These are phyloP conservation scores for Cichorium intybus DNA, from an alignment of 140 eudicot species.

Conservation along the genomic window DNA sequence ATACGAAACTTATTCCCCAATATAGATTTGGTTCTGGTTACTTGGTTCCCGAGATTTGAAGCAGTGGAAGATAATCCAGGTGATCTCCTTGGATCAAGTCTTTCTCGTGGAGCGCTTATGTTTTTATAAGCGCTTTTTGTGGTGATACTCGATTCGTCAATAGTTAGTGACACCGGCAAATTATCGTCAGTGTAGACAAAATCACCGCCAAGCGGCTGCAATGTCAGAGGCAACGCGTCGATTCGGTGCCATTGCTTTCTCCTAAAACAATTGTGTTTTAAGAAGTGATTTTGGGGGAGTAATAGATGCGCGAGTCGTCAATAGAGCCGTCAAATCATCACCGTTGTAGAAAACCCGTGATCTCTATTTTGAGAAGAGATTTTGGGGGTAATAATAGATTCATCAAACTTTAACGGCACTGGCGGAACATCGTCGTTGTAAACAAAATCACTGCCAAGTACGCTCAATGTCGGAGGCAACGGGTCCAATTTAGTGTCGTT, in stretches of 20 bases:
- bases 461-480: conserved; percentile 21
- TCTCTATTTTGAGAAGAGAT: neutral
- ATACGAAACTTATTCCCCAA: neutral
- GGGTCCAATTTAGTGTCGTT: conserved; percentile 19
- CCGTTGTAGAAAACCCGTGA: neutral
- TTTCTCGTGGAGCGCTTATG: conserved; percentile 1
- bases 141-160: neutral
- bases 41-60: neutral
- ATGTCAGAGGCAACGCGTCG: neutral
- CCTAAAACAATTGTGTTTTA: neutral
- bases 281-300: neutral
- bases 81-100: conserved; percentile 12
- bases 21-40: neutral
- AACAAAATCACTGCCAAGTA: neutral
- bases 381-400: neutral
- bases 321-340: neutral
- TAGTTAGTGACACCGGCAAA: neutral
- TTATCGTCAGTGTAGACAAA: neutral
- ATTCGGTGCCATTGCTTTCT: conserved; percentile 1
- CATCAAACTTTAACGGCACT: conserved; percentile 23
- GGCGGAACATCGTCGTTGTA: conserved; percentile 10
- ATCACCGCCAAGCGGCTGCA: neutral
- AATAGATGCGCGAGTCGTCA: neutral
- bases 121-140: neutral
- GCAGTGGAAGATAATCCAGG: conserved; percentile 2